phyloP scores from a whole-genome alignment of 2,329 filamentous ascomycete genomes.

The Fusarium brevicatenulatum region DNA sequence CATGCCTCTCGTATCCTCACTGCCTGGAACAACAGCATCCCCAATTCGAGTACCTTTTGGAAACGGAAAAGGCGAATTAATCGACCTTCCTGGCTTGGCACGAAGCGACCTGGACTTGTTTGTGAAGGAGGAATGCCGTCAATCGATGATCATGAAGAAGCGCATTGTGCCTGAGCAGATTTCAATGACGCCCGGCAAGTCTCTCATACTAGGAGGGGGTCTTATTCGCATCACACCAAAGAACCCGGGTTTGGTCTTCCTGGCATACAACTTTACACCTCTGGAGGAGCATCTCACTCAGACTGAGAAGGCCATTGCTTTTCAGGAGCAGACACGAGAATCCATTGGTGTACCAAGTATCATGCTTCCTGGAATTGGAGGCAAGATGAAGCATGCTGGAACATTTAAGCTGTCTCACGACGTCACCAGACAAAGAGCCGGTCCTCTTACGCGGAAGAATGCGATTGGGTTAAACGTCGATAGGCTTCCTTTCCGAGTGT shows the following conservation, averaged over 20 bases:
- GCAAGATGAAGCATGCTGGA: conserved; percentile 75
- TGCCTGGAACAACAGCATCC: conserved; percentile 93
- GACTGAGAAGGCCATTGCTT: conserved; percentile 80
- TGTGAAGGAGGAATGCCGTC: conserved; percentile 72
- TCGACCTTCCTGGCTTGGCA: conserved; percentile 88
- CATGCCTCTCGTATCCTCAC: conserved; percentile 86
- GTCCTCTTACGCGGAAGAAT: conserved; percentile 72
- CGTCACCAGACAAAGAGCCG: conserved; percentile 82
- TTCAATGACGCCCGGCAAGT: conserved; percentile 78
- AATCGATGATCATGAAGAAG: conserved; percentile 79
- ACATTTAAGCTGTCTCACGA: conserved; percentile 81
- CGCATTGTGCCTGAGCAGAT: conserved; percentile 79
- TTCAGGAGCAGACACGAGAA: conserved; percentile 72
- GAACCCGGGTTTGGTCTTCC: conserved; percentile 68
- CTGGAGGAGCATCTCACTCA: conserved; percentile 79
- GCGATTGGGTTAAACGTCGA: conserved; percentile 73
- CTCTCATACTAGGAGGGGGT: conserved; percentile 80
- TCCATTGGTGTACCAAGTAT: conserved; percentile 71
- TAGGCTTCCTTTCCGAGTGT: conserved; percentile 79
- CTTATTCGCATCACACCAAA: conserved; percentile 87
- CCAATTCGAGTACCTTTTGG: conserved; percentile 95
- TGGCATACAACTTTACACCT: conserved; percentile 89
- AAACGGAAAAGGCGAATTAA: conserved; percentile 84
- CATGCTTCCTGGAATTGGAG: conserved; percentile 64
- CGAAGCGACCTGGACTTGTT: conserved; percentile 77